Evolutionary conservation across 805 yeast species (phyloP).

Genomic region (Starmera dryadoides): DNA sequence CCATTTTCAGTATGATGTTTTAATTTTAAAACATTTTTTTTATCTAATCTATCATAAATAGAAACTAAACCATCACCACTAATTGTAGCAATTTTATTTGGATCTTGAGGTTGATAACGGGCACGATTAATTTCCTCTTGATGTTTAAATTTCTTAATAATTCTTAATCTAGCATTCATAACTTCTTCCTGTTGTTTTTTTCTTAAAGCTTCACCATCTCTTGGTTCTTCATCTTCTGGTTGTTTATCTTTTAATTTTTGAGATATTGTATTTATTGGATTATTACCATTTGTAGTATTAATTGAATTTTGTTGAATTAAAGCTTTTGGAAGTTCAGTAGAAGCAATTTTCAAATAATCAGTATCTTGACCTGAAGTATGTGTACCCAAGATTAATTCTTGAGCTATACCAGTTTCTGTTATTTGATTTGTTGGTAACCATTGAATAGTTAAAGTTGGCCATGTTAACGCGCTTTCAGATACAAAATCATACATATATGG

Average conservation of each 20-base stretch:
- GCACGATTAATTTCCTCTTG: constrained; percentile 67
- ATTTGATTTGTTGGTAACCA: constrained; percentile 50
- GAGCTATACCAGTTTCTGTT: constrained; percentile 27
- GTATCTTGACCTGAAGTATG: constrained; percentile 66
- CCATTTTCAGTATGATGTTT: constrained; percentile 61
- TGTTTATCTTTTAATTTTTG: constrained; percentile 3
- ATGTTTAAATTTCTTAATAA: constrained; percentile 53
- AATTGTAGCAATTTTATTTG: constrained; percentile 53
- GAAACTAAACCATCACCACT: constrained; percentile 58
- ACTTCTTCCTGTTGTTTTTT: constrained; percentile 14
- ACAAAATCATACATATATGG: constrained; percentile 79
- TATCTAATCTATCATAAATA: constrained; percentile 34
- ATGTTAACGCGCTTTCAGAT: constrained; percentile 68
- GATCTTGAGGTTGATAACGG: constrained; percentile 58
- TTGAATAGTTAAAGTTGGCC: constrained; percentile 79
- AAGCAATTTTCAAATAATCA: constrained; percentile 59
- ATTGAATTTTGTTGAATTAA: constrained; percentile 17
- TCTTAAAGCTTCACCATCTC: constrained; percentile 17
- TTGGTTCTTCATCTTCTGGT: constrained; percentile 15
- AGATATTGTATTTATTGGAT: too few relatives aligned
- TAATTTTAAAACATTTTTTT: constrained; percentile 22
- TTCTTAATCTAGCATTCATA: constrained; percentile 49
- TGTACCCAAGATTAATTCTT: constrained; percentile 59
- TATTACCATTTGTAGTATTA: constrained; percentile 9
- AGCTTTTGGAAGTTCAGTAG: constrained; percentile 49